A percentile compares a stretch with the other conserved stretches of the same genome.
Conservation (phyloP, 352 stramenopile species). For the Sclerospora graminicola region DNA sequence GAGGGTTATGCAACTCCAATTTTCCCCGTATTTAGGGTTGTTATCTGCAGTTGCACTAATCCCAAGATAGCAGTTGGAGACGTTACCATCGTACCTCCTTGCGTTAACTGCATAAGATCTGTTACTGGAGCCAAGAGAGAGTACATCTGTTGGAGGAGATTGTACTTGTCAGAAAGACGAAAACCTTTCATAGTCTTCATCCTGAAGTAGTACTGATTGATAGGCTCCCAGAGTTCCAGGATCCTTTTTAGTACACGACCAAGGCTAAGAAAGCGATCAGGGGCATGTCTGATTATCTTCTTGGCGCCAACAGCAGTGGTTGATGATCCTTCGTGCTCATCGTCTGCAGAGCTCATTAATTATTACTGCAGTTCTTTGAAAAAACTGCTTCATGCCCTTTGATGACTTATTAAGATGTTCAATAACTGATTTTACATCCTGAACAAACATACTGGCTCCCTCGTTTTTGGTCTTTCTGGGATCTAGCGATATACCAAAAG, state of each 20-base stretch:
- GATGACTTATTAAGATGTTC: not conserved
- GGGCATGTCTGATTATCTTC: not conserved
- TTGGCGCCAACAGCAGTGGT: too few relatives aligned
- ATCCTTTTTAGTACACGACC: not conserved
- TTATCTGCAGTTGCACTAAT: not conserved
- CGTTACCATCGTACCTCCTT: not conserved
- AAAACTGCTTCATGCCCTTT: not conserved
- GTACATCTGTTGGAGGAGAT: not conserved
- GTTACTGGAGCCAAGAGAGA: not conserved
- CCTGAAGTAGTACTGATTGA: not conserved
- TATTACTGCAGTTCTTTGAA: too few relatives aligned
- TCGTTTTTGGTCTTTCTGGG: not conserved
- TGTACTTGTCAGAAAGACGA: not conserved
- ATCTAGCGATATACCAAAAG: not conserved
- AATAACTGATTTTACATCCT: not conserved
- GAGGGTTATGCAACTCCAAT: not conserved
- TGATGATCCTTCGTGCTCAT: not conserved
- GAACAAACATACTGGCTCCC: not conserved
- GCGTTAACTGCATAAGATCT: not conserved
- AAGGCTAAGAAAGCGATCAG: not conserved
- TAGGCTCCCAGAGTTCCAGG: not conserved
- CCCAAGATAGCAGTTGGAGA: not conserved
- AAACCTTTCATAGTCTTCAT: not conserved
- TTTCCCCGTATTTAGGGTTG: not conserved
- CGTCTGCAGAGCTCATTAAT: not conserved